Base-by-base conservation (phyloP, 306 rosid genomes). In the Chamaecrista fasciculata region DNA sequence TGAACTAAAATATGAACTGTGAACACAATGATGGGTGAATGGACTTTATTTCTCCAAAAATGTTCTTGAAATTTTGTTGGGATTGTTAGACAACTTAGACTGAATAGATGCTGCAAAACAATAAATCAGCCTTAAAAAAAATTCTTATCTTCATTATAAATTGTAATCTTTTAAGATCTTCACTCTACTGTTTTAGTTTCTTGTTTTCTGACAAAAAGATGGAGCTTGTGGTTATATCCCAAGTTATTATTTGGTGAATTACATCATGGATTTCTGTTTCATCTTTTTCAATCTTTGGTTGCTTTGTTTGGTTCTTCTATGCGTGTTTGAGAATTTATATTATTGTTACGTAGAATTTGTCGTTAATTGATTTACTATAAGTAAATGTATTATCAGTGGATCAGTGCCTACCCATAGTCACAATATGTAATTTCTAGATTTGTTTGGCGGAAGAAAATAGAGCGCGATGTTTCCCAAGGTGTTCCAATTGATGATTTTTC, bases 361-460 rank as follows among this genome's bases (percentile, higher is more conserved):
- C 18, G 3, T 36, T 56, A 8, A 39, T 4, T 42, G 29, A 20
- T 52, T 21, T 23, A 21, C 44, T 37, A 1, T 20, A 31, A 44
- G 55, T 28, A 12, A 23, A 25, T 69, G 60, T 25, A 53, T 28
- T 56, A 3, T 55, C 11, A 29, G 33, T 15, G 56, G 7, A 36
- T 28, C 47, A 39, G 15, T 63, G 65, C 55, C 36, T 19, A 57
- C 57, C 66, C 14, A 8, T 26, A 26, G 59, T 56, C 26, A 46
- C 36, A 6, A 48, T 58, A 16, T 73, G 40, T 67, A 57, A 52
- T 85, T 16, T 79, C 37, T 75, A 94, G 99, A 73, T 94, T 94
- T 88, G 99, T 94, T 33, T 94, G 99, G 99, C 73, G 96, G 47
- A 94, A 94, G 89, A 94, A 94, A 82, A 94, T 88, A 70, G 99